phyloP scores from a whole-genome alignment of 768 basidiomycete genomes.

The Kondoa subrosea region DNA sequence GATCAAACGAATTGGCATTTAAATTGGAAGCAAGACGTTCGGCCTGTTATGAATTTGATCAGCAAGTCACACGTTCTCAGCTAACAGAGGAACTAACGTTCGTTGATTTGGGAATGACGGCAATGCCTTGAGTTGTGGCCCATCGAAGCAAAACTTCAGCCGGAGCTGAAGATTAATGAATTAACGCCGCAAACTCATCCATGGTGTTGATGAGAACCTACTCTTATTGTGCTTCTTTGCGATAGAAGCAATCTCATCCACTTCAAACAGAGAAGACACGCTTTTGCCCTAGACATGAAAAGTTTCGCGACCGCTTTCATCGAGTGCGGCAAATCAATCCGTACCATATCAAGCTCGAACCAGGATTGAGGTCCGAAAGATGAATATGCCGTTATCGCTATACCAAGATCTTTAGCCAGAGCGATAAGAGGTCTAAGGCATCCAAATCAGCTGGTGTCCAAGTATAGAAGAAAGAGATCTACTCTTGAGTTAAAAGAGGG shows the following conservation, averaged over 20 bases:
- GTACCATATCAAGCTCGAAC: too few relatives aligned
- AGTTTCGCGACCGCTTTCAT: too few relatives aligned
- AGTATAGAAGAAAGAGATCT: conserved; percentile 26
- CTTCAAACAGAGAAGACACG: too few relatives aligned
- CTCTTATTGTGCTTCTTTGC: too few relatives aligned
- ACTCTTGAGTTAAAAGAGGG: conserved; percentile 38
- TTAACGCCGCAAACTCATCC: background rate
- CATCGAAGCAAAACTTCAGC: conserved; percentile 63
- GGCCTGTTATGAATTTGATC: background rate
- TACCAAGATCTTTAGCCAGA: conserved; percentile 35
- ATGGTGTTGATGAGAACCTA: conserved; percentile 31
- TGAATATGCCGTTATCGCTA: conserved; percentile 45
- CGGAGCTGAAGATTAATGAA: conserved; percentile 11
- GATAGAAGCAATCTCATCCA: too few relatives aligned
- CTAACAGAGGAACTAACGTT: background rate
- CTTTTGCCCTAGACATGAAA: too few relatives aligned
- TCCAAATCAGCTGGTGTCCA: background rate
- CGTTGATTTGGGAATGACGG: conserved; percentile 52
- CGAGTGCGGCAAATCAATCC: too few relatives aligned
- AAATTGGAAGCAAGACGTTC: conserved; percentile 43
- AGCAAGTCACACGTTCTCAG: background rate
- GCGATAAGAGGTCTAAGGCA: conserved; percentile 28
- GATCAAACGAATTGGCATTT: conserved; percentile 38
- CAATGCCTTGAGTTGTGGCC: conserved; percentile 57
- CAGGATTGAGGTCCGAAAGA: conserved; percentile 46